phyloP scores from a whole-genome alignment of 1,139 yeast genomes.

The Candida frijolesensis region DNA sequence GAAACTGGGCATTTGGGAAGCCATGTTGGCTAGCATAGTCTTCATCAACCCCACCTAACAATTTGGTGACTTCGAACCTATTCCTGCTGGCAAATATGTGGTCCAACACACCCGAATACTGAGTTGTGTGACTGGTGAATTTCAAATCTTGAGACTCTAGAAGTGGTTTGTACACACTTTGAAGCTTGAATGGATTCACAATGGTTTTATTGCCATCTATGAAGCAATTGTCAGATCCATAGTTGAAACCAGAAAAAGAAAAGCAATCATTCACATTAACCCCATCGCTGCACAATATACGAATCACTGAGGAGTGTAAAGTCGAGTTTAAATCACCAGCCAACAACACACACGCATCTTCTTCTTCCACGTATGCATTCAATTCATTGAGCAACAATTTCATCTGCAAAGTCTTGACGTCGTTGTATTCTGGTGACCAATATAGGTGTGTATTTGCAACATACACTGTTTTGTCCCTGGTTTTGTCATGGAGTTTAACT shows the following conservation, averaged over 20 bases:
- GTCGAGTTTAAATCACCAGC: constrained; percentile 60
- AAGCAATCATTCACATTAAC: constrained; percentile 28
- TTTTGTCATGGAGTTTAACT: constrained; percentile 45
- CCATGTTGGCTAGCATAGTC: constrained; percentile 25
- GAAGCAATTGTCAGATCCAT: constrained; percentile 34
- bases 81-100: constrained; percentile 57
- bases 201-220: constrained; percentile 16
- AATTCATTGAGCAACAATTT: constrained; percentile 42
- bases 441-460: constrained; percentile 62
- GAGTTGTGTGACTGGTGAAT: constrained; percentile 54
- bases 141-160: constrained; percentile 26
- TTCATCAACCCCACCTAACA: constrained; percentile 26
- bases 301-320: constrained; percentile 49
- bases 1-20: constrained; percentile 44
- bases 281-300: constrained; percentile 40
- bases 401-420: constrained; percentile 58
- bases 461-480: constrained; percentile 39
- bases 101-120: constrained; percentile 54
- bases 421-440: constrained; percentile 54
- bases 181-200: constrained; percentile 24
- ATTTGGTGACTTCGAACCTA: constrained; percentile 19
- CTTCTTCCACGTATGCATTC: constrained; percentile 21
- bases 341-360: constrained; percentile 24
- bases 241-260: constrained; percentile 30
- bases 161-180: constrained; percentile 23